Conservation (phyloP, 495 filamentous ascomycete species). For the Glarea lozoyensis region DNA sequence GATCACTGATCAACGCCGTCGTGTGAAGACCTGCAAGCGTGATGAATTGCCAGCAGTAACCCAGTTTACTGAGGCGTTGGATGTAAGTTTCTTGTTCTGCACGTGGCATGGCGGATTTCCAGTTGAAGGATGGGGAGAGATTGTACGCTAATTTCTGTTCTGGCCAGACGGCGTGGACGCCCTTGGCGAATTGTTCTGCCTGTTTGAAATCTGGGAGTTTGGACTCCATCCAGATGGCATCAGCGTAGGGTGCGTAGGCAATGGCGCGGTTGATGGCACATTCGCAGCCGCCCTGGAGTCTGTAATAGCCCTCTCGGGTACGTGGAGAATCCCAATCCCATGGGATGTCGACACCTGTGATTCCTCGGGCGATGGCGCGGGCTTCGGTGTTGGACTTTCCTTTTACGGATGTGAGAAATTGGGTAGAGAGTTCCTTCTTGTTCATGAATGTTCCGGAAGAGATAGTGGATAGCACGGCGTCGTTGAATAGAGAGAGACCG, state of each 20-base stretch:
- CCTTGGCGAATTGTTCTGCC: slow-evolving; percentile 88
- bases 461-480: slow-evolving; percentile 80
- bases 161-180: slow-evolving; percentile 90
- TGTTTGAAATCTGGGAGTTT: slow-evolving; percentile 89
- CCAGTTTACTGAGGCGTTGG: slow-evolving; percentile 71
- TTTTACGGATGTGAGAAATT: slow-evolving; percentile 58
- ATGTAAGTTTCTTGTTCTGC: slow-evolving; percentile 97
- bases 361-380: slow-evolving; percentile 68
- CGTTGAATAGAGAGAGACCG: slow-evolving; percentile 82
- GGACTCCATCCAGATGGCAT: slow-evolving; percentile 99
- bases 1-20: slow-evolving; percentile 80
- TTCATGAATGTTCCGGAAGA: slow-evolving; percentile 48
- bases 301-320: slow-evolving; percentile 90
- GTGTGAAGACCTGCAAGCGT: slow-evolving; percentile 96
- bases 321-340: slow-evolving; percentile 91
- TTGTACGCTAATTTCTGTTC: slow-evolving; percentile 98
- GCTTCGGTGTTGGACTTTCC: slow-evolving; percentile 82
- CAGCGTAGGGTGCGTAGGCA: slow-evolving; percentile 88
- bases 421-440: slow-evolving; percentile 53
- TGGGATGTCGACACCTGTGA: slow-evolving; percentile 75
- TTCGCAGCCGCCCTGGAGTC: slow-evolving; percentile 82
- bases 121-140: slow-evolving; percentile 98
- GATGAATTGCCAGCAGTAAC: slow-evolving; percentile 99
- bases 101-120: slow-evolving; percentile 93
- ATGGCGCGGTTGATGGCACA: slow-evolving; percentile 87